Conservation (phyloP, 2,329 filamentous ascomycete genomes). For the Neonectria neomacrospora region DNA sequence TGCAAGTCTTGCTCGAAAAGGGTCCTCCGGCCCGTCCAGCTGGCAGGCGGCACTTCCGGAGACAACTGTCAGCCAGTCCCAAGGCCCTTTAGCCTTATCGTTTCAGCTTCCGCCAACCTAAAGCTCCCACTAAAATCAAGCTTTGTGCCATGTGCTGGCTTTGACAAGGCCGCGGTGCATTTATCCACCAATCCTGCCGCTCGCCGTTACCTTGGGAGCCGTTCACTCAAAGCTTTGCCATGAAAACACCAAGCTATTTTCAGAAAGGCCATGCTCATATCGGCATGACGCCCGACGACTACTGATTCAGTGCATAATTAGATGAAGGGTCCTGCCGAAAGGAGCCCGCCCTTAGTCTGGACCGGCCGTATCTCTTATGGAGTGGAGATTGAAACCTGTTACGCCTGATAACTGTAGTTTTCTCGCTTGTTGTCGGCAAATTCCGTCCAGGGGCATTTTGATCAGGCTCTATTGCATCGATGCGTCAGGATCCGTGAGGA, state of each 20-base stretch:
- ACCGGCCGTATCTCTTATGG: not conserved
- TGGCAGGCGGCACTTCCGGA: not conserved
- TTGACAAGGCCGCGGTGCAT: not conserved
- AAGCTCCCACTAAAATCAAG: not conserved
- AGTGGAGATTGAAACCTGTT: not conserved
- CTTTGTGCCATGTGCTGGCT: not conserved
- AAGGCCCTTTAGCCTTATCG: not conserved
- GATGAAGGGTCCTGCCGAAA: not conserved
- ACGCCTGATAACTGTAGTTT: not conserved
- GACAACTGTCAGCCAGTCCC: not conserved
- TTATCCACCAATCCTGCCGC: conserved; percentile 18
- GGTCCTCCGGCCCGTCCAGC: not conserved
- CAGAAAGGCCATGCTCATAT: conserved; percentile 6
- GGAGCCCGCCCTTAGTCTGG: not conserved
- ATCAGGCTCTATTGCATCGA: too few relatives aligned
- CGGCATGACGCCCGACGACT: not conserved
- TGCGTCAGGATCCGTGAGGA: too few relatives aligned
- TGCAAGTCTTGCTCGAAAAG: not conserved
- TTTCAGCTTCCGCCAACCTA: not conserved
- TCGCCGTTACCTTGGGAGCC: not conserved
- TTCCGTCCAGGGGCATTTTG: not conserved
- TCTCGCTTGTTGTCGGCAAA: not conserved
- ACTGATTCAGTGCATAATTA: not conserved
- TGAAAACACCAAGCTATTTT: conserved; percentile 11
- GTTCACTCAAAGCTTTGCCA: conserved; percentile 9